Evolutionary conservation across 2,329 filamentous ascomycete species (phyloP), one percentile per base, ranked within the genome.

Genomic region (Alternaria angustiovoidea): DNA sequence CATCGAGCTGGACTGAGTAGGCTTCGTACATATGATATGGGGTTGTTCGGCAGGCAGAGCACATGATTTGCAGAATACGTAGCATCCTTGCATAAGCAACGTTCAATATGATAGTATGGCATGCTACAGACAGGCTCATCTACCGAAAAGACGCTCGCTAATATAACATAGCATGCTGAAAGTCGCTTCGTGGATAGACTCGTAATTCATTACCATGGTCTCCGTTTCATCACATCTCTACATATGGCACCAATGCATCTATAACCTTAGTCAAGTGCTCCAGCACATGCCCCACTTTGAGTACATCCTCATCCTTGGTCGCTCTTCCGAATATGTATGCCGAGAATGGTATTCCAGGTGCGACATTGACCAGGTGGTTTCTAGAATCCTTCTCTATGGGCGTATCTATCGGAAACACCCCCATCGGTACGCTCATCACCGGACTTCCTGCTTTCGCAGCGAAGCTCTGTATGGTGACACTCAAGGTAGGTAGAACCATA

Each of bases 341-440:
- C 1, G 59, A 67, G 7, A 65, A 88, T 14, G 79, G 80, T 3
- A 86, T 72, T 18, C 85, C 85, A 0, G 87, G 86, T 0, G 79
- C 86, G 0, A 73, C 75, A 4, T 75, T 69, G 1, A 86, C 81
- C 5, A 89, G 75, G 8, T 82, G 80, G 0, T 83, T 79, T 0
- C 67, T 46, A 6, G 46, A 63, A 44, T 84, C 82, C 39, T 72
- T 71, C 32, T 74, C 72, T 3, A 86, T 77, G 1, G 74, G 70
- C 14, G 81, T 82, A 30, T 81, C 79, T 0, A 74, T 65, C 0
- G 85, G 83, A 49, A 82, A 84, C 49, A 80, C 81, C 0, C 87
- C 87, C 62, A 90, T 77, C 0, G 88, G 88, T 0, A 91, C 84
- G 0, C 84, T 86, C 18, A 90, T 76, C 6, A 87, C 82, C 0